Conservation (phyloP, 495 filamentous ascomycete species). For the Hypoxylon lienhwacheense region DNA sequence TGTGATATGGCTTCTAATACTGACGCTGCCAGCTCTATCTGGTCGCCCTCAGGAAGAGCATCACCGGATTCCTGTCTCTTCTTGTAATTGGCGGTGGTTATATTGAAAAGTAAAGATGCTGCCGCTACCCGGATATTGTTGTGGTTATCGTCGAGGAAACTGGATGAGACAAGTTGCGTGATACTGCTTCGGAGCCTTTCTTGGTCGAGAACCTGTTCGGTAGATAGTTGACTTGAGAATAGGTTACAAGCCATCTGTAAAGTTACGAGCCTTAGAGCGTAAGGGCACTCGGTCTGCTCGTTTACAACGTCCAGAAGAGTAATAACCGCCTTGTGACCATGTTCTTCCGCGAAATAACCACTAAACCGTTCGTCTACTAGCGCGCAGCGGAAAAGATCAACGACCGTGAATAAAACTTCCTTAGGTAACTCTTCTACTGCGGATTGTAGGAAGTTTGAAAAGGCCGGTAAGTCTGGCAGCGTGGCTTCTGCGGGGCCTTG, state of each 20-base stretch:
- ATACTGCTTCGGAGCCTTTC: constrained; percentile 44
- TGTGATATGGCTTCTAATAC: constrained; percentile 72
- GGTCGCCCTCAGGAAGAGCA: constrained; percentile 63
- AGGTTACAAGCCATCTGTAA: constrained; percentile 64
- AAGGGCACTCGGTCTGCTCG: constrained; percentile 59
- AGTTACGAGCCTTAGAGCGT: constrained; percentile 80
- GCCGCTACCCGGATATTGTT: constrained; percentile 69
- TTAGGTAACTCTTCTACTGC: constrained; percentile 54
- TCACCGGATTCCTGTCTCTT: constrained; percentile 62
- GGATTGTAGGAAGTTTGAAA: constrained; percentile 55
- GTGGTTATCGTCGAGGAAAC: constrained; percentile 58
- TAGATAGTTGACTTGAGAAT: constrained; percentile 64
- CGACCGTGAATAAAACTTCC: constrained; percentile 70
- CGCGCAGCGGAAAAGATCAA: constrained; percentile 78
- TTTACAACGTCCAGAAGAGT: constrained; percentile 64
- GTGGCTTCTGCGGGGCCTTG: constrained; percentile 60
- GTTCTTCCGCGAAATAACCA: constrained; percentile 81
- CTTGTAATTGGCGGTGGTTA: constrained; percentile 69
- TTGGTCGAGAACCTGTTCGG: constrained; percentile 45
- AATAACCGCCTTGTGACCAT: constrained; percentile 61
- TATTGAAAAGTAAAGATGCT: constrained; percentile 79
- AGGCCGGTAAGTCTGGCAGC: constrained; percentile 60
- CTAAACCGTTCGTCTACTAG: constrained; percentile 83
- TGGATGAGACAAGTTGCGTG: constrained; percentile 53
- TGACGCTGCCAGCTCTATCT: constrained; percentile 77